Conservation (phyloP, 129 eudicot species). For the Escallonia herrerae region DNA sequence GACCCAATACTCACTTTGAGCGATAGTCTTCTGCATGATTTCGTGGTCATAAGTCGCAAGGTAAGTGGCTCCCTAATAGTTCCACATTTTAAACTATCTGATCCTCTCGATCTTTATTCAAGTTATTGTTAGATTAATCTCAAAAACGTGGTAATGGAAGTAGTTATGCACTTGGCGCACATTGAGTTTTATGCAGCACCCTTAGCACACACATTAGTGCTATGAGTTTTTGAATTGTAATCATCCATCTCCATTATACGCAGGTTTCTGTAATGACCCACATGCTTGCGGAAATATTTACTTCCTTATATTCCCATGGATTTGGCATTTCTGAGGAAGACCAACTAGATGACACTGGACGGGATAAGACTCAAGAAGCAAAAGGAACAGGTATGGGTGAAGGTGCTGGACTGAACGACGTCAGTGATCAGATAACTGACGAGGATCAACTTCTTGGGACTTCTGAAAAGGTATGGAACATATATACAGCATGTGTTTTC, state of each 20-base stretch:
- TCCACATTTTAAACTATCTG: no score
- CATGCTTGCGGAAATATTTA: slow-evolving; percentile 58
- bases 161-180: no score
- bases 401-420: slow-evolving; percentile 80
- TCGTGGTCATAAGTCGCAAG: slow-evolving; percentile 53
- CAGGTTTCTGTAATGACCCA: slow-evolving; percentile 67
- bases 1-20: slow-evolving; percentile 46
- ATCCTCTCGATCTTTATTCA: not conserved
- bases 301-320: slow-evolving; percentile 71
- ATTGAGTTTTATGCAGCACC: no score
- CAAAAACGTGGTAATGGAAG: not conserved
- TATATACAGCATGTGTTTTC: not conserved
- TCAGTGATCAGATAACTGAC: slow-evolving; percentile 81
- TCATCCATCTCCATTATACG: not conserved
- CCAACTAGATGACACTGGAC: slow-evolving; percentile 37
- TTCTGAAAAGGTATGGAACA: slow-evolving; percentile 53
- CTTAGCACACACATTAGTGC: no score
- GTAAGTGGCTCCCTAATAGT: slow-evolving; percentile 32
- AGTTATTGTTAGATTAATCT: not conserved
- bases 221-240: not conserved
- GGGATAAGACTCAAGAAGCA: slow-evolving; percentile 44
- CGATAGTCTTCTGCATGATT: slow-evolving; percentile 66
- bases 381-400: slow-evolving; percentile 94
- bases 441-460: slow-evolving; percentile 91
- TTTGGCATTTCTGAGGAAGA: slow-evolving; percentile 52